These are phyloP conservation scores for Phialocephala sp. DNA, from an alignment of 2,329 filamentous ascomycete species.

Conservation along the genomic window DNA sequence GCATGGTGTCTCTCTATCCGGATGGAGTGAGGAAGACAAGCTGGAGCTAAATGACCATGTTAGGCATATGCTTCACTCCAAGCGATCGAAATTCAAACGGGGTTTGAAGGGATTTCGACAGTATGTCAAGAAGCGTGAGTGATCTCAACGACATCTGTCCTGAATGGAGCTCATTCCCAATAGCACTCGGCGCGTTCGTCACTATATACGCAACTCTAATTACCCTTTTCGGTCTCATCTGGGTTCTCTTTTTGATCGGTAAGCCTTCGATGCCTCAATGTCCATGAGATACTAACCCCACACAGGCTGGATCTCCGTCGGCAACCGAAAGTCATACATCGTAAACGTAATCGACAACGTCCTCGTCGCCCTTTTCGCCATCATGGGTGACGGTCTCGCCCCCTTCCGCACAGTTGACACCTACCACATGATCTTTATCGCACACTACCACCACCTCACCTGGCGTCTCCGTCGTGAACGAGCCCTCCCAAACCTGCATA, in stretches of 20 bases:
- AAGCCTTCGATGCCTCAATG: not conserved
- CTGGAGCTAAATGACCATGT: slow-evolving; percentile 82
- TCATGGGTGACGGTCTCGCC: slow-evolving; percentile 73
- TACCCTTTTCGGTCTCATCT: slow-evolving; percentile 82
- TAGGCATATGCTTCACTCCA: slow-evolving; percentile 84
- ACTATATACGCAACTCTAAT: slow-evolving; percentile 84
- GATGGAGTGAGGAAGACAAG: slow-evolving; percentile 78
- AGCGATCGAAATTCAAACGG: slow-evolving; percentile 78
- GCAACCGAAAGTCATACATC: slow-evolving; percentile 70
- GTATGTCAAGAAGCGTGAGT: slow-evolving; percentile 73
- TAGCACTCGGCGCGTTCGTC: slow-evolving; percentile 79
- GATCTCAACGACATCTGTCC: slow-evolving; percentile 15
- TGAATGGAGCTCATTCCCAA: slow-evolving; percentile 25
- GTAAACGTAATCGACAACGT: slow-evolving; percentile 75
- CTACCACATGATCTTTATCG: slow-evolving; percentile 76
- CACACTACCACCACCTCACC: slow-evolving; percentile 66
- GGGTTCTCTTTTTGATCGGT: slow-evolving; percentile 91
- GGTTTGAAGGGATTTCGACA: slow-evolving; percentile 80
- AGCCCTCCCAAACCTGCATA: slow-evolving; percentile 60
- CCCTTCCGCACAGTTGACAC: slow-evolving; percentile 82
- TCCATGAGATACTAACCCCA: not conserved
- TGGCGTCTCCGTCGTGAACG: slow-evolving; percentile 64
- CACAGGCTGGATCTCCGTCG: slow-evolving; percentile 76
- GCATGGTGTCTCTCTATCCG: slow-evolving; percentile 72
- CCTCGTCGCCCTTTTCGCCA: slow-evolving; percentile 71